Conservation (phyloP, 139 green algal species). For the Picochlorum sp. region DNA sequence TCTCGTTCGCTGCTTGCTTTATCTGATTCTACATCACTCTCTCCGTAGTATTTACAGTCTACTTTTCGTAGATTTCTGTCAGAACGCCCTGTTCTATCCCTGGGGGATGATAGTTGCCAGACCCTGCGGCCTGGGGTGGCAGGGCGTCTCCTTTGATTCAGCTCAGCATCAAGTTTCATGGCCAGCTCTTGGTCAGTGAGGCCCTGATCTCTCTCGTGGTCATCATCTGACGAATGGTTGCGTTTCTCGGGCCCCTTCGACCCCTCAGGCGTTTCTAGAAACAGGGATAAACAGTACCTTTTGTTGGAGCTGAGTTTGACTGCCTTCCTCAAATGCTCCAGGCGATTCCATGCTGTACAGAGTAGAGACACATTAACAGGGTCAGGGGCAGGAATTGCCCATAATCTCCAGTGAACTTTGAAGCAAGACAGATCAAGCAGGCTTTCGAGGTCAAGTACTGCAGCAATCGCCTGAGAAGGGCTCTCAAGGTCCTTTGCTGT, state of each 20-base stretch:
- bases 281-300: not conserved
- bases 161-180: slow-evolving; percentile 6
- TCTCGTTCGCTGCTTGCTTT: too few species aligned
- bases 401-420: slow-evolving; percentile 44
- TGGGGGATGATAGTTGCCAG: not conserved
- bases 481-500: not conserved
- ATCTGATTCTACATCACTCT: not conserved
- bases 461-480: slow-evolving; percentile 23
- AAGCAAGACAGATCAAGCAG: slow-evolving; percentile 35
- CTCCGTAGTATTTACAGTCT: not conserved
- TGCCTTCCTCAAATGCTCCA: slow-evolving; percentile 7
- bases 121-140: not conserved
- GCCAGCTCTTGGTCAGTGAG: slow-evolving; percentile 9
- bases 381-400: slow-evolving; percentile 38
- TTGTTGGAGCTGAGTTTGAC: slow-evolving; percentile 6
- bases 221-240: not conserved
- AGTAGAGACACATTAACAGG: slow-evolving; percentile 15
- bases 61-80: not conserved
- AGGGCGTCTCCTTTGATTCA: not conserved
- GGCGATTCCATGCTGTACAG: slow-evolving; percentile 14
- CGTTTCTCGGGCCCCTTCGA: too few species aligned
- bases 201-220: not conserved
- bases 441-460: slow-evolving; percentile 34
- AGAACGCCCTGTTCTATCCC: not conserved
- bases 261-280: too few species aligned